phyloP scores from a whole-genome alignment of 2,329 filamentous ascomycete species.

The Daldinia eschscholtzii region DNA sequence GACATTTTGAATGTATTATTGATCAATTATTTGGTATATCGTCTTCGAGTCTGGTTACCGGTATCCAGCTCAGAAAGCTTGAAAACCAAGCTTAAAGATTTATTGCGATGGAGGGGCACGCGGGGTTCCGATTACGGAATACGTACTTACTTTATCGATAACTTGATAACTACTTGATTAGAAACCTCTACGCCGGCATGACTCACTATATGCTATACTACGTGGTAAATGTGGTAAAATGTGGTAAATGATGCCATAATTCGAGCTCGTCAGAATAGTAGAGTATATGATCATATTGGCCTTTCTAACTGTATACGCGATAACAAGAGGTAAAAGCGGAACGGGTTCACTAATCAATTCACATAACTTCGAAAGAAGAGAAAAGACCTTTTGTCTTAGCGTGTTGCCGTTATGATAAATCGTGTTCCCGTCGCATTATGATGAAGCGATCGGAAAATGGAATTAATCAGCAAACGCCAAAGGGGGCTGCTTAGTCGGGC shows the following conservation, averaged over 20 bases:
- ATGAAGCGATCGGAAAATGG: not conserved
- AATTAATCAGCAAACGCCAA: constrained; percentile 10
- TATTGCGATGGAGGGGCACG: constrained; percentile 39
- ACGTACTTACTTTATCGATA: constrained; percentile 13
- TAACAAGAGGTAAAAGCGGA: not conserved
- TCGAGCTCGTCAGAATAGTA: not conserved
- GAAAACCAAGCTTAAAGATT: constrained; percentile 20
- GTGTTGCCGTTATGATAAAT: not conserved
- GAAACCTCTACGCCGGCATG: constrained; percentile 17
- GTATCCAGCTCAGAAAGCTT: not conserved
- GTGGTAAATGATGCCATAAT: not conserved
- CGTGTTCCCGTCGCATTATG: not conserved
- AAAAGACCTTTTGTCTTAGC: not conserved
- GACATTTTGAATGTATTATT: constrained; percentile 7
- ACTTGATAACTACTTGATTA: constrained; percentile 26
- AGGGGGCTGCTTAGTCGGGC: constrained; percentile 2
- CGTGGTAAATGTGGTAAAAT: too few relatives aligned
- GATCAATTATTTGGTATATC: constrained; percentile 6
- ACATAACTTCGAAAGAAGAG: not conserved
- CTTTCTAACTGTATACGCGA: not conserved
- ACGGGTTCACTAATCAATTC: not conserved
- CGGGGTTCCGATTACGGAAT: constrained; percentile 43
- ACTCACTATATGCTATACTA: constrained; percentile 16
- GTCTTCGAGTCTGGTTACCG: not conserved
- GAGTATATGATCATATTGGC: not conserved